Conservation (phyloP, 1,284 basidiomycete species). For the Dichomitus squalens region DNA sequence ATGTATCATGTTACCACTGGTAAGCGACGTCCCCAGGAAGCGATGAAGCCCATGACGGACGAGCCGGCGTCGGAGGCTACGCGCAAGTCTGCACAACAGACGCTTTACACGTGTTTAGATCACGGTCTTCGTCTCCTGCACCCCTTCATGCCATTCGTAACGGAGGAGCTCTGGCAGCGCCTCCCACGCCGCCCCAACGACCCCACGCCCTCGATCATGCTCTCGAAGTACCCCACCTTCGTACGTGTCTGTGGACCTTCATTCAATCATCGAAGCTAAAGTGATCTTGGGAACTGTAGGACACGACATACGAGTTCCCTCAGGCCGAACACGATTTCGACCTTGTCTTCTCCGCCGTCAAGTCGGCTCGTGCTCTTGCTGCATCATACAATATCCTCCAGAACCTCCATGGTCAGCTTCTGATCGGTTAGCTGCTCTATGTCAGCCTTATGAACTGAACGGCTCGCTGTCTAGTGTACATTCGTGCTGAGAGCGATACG, state of each 20-base stretch:
- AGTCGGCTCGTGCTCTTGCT: constrained; percentile 82
- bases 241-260: constrained; percentile 55
- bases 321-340: constrained; percentile 88
- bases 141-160: constrained; percentile 99
- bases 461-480: constrained; percentile 59
- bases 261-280: no score
- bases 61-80: constrained; percentile 63
- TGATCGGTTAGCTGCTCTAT: not conserved
- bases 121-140: constrained; percentile 89
- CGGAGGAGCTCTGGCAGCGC: constrained; percentile 98
- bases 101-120: constrained; percentile 94
- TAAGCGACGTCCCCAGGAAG: constrained; percentile 63
- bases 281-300: no score
- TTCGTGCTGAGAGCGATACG: constrained; percentile 70
- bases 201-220: constrained; percentile 85
- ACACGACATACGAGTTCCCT: constrained; percentile 65
- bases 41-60: constrained; percentile 97
- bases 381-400: constrained; percentile 91
- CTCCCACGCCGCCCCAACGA: constrained; percentile 87
- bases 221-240: constrained; percentile 80
- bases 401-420: constrained; percentile 76
- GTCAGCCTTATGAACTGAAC: not conserved
- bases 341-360: constrained; percentile 81
- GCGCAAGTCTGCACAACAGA: constrained; percentile 90
- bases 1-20: not conserved